Evolutionary conservation across 139 green algal genomes (phyloP), one percentile per base, ranked within the genome.

Genomic region (Chlorella sp.): DNA sequence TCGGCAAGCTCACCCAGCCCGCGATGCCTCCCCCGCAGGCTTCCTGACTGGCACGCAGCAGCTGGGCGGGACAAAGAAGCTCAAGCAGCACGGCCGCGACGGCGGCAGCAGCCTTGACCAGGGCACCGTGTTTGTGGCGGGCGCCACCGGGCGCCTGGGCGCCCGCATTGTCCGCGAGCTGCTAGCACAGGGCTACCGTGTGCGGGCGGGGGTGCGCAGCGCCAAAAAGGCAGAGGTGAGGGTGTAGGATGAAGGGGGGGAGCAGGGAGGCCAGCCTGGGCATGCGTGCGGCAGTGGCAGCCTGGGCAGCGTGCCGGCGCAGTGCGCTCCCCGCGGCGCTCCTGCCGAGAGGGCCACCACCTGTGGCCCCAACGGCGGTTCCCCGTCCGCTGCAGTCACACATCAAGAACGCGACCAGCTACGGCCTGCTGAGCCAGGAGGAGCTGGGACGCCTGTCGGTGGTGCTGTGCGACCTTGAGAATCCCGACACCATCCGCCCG

Each of bases 81-180:
- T n/a, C n/a, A n/a, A n/a, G n/a, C n/a, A n/a, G n/a, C n/a, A n/a
- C n/a, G n/a, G n/a, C n/a, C n/a, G 15, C 36, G 60, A 42, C 36
- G 14, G 17, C 29, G 43, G 19, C 43, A n/a, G n/a, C n/a, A n/a
- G n/a, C n/a, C n/a, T n/a, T n/a, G n/a, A n/a, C n/a, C n/a, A n/a
- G n/a, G 14, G 36, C 14, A 83, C 71, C n/a, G 90, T 97, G 29
- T 97, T 97, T 77, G 90, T 98, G 12, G 94, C 93, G 19, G 94
- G 94, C 1, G 82, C 90, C 7, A 97, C 92, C 8, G 94, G 94
- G 27, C 79, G 90, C 23, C 71, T 91, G 33, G 94, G 94, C 31
- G 81, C 86, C 1, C 89, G 92, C 46, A 83, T 96, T 3, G 90
- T 96, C 45, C 83, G 85, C 33, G 64, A 88, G 79, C 81, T 90